These are phyloP conservation scores for Heliamphora pulchella DNA, from an alignment of 179 eudicot species.

Conservation along the genomic window DNA sequence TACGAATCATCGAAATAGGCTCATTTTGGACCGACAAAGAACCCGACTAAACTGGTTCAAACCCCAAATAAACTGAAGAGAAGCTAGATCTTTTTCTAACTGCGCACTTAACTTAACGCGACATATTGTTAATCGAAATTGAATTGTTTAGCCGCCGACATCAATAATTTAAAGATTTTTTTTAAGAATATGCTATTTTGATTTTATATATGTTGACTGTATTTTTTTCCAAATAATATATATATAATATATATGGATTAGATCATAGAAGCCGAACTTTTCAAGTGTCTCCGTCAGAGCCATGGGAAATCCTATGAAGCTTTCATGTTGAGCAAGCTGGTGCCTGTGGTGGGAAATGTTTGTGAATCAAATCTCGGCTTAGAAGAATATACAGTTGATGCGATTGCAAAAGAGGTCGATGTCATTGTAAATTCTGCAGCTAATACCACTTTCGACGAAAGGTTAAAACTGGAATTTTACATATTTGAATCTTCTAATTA, in stretches of 20 bases:
- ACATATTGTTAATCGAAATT: too few species aligned
- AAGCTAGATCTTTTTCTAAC: too few species aligned
- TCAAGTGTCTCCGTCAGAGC: conserved; percentile 66
- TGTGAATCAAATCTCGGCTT: conserved; percentile 76
- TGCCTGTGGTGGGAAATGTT: conserved; percentile 84
- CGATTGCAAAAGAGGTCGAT: conserved; percentile 68
- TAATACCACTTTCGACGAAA: conserved; percentile 92
- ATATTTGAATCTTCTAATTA: neutral
- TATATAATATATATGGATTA: conserved; percentile 8
- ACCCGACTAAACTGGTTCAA: too few species aligned
- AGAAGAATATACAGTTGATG: conserved; percentile 37
- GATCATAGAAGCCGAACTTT: conserved; percentile 78
- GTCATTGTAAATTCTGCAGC: conserved; percentile 92
- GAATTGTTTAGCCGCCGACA: too few species aligned
- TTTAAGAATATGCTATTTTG: too few species aligned
- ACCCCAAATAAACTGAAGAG: too few species aligned
- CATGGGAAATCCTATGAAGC: conserved; percentile 81
- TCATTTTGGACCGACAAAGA: too few species aligned
- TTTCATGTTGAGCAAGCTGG: conserved; percentile 88
- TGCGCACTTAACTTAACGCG: too few species aligned
- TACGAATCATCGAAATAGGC: too few species aligned
- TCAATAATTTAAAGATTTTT: too few species aligned
- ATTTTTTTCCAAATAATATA: too few species aligned
- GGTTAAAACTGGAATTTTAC: conserved; percentile 29
- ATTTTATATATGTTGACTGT: too few species aligned